Evolutionary conservation across 2,329 filamentous ascomycete species (phyloP), one percentile per base, ranked within the genome.

Genomic region (Nemania serpens): DNA sequence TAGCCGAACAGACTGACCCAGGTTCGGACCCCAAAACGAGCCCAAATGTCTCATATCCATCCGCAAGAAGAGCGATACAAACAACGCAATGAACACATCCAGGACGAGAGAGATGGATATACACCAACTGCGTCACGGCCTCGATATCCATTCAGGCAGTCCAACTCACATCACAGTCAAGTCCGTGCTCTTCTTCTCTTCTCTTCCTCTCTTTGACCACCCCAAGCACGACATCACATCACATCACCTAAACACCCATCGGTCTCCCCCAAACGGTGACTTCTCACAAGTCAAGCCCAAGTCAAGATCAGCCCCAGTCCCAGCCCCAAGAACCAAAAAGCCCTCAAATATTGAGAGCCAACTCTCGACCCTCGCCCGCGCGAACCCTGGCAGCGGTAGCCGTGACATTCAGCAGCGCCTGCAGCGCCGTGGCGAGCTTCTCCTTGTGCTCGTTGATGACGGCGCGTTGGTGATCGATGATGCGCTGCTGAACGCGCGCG

Each of bases 391-490:
- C 47, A 4, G 33, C 50, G 3, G 25, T 43, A 4, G 33, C 50
- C 20, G 58, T 49, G 43, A 55, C 3, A 10, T 55, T 61, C 18
- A 37, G 39, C 50, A 62, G 9, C 10, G 45, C 48, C 46, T 59
- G 39, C 34, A 59, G n/a, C 2, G 61, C 58, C n/a, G 46, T 10
- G 2, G n/a, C 17, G 2, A 66, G 49, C 6, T 37, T 48, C 20
- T 55, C 52, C 9, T 49, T 51, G 7, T 68, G 62, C n/a, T 52
- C 46, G 2, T 13, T n/a, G 13, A 68, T 45, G 9, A 65, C 33
- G 11, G 18, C 36, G 3, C 50, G 58, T 43, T 62, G 64, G 52
- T 48, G 53, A 3, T 65, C 58, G 10, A 68, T 53, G 17, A 68
- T 52, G 29, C 29, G 42, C 48, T 62, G 55, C 57, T 66, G 66